Base-by-base conservation (phyloP, 202 grass and related monocot species). In the Dendrocalamus latiflorus region DNA sequence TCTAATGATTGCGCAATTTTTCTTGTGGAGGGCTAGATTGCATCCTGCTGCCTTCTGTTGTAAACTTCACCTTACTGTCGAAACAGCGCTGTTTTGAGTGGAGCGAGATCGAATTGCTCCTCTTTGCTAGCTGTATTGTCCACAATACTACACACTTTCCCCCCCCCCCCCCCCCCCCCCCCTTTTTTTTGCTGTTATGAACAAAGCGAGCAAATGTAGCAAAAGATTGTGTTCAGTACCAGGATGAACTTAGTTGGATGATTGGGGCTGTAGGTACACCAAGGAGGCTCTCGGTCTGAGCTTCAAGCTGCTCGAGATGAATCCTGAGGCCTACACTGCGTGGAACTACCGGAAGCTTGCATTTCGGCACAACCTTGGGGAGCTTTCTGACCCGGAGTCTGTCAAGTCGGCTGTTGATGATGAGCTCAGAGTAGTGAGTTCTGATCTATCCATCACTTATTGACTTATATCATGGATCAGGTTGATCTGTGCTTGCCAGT, bases 301-400 rank as follows among this genome's bases (percentile, higher is more conserved):
- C 83, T 95, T 92, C n/a, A 98, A 95, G 85, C 88, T 98, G 41
- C 86, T 98, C 5, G 96, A 92, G 87, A 87, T 95, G 51, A 98
- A 98, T 49, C 96, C 93, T 24, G 96, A 98, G 64, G 66, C 92
- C 21, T 93, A 93, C 75, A 95, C 89, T 2, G 89, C 82, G 13
- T 95, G 95, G 93, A 98, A 98, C 85, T 95, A 95, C 67, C 75
- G 95, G 47, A 98, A 98, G 87, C 92, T 95, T 50, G 85, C 95
- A 6, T 48, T 95, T 50, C 85, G 84, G 54, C 93, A 93, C 81
- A 95, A 92, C 55, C 73, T 95, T 5, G 81, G 88, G 20, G 93
- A 88, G 38, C 83, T 90, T 56, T 77, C 79, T 41, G 95, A 93
- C 34, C 68, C 77, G 2, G 85, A 93, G 48, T 26, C 76, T 13